phyloP scores from a whole-genome alignment of 805 yeast genomes.

The Candida berthetii region DNA sequence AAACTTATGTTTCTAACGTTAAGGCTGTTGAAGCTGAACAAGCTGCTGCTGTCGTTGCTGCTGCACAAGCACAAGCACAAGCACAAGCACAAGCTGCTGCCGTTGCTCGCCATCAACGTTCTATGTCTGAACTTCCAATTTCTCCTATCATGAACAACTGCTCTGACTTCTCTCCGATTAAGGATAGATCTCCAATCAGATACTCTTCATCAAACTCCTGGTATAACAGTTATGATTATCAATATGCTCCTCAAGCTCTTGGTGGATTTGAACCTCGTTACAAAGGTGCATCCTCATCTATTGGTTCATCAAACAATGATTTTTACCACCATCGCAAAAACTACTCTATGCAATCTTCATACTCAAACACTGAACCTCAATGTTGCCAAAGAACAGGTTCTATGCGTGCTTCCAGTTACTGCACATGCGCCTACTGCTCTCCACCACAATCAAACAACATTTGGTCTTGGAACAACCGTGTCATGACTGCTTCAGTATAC shows the following conservation, averaged over 20 bases:
- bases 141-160: slow-evolving; percentile 14
- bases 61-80: background rate
- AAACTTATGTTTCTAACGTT: slow-evolving; percentile 15
- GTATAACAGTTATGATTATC: background rate
- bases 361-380: slow-evolving; percentile 8
- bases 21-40: slow-evolving; percentile 12
- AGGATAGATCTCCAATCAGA: slow-evolving; percentile 6
- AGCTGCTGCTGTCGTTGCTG: background rate
- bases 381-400: slow-evolving; percentile 18
- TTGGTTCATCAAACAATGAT: background rate
- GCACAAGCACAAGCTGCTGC: background rate
- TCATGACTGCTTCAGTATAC: background rate
- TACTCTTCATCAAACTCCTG: slow-evolving; percentile 1
- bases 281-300: too few species aligned
- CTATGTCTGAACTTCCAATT: background rate
- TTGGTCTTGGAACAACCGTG: background rate
- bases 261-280: background rate
- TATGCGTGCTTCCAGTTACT: slow-evolving; percentile 11
- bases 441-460: background rate
- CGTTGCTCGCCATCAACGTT: background rate
- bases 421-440: slow-evolving; percentile 19
- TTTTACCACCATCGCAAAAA: slow-evolving; percentile 8
- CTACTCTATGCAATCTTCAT: slow-evolving; percentile 8
- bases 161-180: slow-evolving; percentile 13
- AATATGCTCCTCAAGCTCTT: background rate